phyloP scores from a whole-genome alignment of 371 early-diverging fungal genomes.

The Haplosporangium sp. region DNA sequence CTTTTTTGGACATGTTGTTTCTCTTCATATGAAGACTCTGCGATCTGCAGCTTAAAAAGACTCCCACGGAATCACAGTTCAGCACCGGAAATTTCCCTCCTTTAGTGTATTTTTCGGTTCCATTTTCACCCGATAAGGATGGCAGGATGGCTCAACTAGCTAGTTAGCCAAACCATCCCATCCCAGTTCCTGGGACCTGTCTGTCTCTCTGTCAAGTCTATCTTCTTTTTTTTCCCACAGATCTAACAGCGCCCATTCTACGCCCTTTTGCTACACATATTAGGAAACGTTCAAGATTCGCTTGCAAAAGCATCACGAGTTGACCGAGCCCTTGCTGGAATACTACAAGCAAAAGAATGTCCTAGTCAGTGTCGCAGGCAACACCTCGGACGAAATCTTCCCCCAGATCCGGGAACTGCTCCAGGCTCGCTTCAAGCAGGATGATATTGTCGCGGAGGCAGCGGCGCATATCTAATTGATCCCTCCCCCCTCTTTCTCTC shows the following conservation, averaged over 20 bases:
- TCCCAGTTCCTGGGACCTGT: no score
- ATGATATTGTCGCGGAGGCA: conserved; percentile 20
- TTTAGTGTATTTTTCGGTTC: not conserved
- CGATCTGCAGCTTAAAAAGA: no score
- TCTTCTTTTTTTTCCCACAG: no score
- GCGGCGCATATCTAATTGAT: conserved; percentile 11
- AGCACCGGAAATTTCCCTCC: not conserved
- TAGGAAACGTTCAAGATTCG: conserved; percentile 84
- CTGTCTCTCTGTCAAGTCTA: no score
- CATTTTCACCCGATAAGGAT: not conserved
- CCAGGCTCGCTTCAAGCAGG: conserved; percentile 43
- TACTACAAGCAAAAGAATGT: conserved; percentile 74
- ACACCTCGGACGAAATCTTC: conserved; percentile 90
- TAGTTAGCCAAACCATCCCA: no score
- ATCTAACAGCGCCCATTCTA: not conserved
- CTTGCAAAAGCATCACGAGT: conserved; percentile 78
- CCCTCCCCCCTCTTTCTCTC: not conserved
- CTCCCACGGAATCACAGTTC: no score
- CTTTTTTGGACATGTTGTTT: no score
- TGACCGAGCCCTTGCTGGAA: conserved; percentile 84
- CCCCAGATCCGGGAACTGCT: conserved; percentile 75
- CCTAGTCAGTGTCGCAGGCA: conserved; percentile 75
- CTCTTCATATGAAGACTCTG: no score
- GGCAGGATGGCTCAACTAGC: no score
- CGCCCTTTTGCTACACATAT: not conserved